Conservation (phyloP, 306 rosid genomes). For the Casuarina equisetifolia region DNA sequence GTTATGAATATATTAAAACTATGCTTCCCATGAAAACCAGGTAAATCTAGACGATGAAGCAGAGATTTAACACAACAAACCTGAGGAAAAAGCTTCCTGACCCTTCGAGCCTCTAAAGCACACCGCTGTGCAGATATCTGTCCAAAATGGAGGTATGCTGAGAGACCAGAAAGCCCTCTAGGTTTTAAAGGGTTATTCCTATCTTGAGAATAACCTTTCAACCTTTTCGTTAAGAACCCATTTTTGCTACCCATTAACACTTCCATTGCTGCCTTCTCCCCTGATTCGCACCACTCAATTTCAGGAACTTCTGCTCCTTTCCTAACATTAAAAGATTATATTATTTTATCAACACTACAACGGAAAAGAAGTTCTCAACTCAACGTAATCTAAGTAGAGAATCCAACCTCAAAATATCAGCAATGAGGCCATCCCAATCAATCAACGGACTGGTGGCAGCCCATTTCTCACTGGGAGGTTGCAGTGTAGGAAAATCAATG, state of each 20-base stretch:
- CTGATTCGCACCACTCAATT: conserved; percentile 84
- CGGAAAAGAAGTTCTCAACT: not conserved
- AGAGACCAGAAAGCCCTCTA: conserved; percentile 74
- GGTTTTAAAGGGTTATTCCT: conserved; percentile 78
- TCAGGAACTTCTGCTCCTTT: conserved; percentile 90
- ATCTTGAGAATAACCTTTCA: conserved; percentile 60
- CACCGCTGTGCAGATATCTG: conserved; percentile 88
- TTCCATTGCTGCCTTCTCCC: conserved; percentile 81
- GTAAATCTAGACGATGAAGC: not conserved
- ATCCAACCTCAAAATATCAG: conserved; percentile 67
- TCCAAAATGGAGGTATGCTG: conserved; percentile 96
- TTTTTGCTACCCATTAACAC: conserved; percentile 70
- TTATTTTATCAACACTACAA: conserved; percentile 22
- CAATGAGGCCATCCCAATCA: conserved; percentile 72
- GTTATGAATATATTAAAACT: not conserved
- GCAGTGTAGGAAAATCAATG: conserved; percentile 63
- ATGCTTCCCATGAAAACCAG: not conserved
- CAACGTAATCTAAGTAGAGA: not conserved
- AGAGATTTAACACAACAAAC: conserved; percentile 37
- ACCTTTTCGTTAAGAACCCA: conserved; percentile 90
- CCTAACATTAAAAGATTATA: conserved; percentile 35
- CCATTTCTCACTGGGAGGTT: conserved; percentile 61
- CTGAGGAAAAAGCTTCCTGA: conserved; percentile 53
- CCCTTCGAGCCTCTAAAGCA: conserved; percentile 79
- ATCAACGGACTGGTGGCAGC: conserved; percentile 22